Percentiles rank a stretch among this genome's conserved stretches.
These are phyloP conservation scores for Coprinopsis marcescibilis DNA, from an alignment of 768 basidiomycete species.

Conservation along the genomic window DNA sequence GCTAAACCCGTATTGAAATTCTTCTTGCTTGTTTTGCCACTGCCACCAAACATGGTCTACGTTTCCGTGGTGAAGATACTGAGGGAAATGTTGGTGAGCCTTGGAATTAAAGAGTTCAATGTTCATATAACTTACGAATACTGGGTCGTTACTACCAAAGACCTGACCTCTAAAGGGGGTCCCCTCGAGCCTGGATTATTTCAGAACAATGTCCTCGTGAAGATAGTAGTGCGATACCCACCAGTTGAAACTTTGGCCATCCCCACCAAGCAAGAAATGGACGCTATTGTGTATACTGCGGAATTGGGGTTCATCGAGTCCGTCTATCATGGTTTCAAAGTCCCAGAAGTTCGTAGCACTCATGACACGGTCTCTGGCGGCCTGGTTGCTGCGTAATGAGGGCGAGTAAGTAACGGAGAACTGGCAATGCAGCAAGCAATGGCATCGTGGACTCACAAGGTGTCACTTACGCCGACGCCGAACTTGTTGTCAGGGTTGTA, in stretches of 20 bases:
- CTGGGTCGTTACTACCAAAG: conserved; percentile 7
- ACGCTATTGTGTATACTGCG: conserved; percentile 10
- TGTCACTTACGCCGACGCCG: conserved; percentile 7
- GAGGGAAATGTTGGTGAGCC: not conserved
- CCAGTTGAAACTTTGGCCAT: conserved; percentile 11
- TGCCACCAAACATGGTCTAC: conserved; percentile 12
- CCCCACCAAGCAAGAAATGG: conserved; percentile 9
- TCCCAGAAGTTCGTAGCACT: conserved; percentile 5
- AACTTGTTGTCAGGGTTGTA: conserved; percentile 10
- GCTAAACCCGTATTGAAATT: conserved; percentile 5
- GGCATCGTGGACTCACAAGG: conserved; percentile 2
- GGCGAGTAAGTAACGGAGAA: not conserved
- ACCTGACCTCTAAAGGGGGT: conserved; percentile 7
- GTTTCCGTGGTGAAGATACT: conserved; percentile 11
- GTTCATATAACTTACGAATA: conserved; percentile 2
- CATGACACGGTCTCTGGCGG: conserved; percentile 5
- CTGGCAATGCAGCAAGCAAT: not conserved
- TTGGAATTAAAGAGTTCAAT: not conserved
- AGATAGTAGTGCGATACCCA: not conserved
- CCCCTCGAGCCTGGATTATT: conserved; percentile 5
- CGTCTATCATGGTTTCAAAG: conserved; percentile 10
- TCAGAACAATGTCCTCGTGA: not conserved
- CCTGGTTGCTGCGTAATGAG: conserved; percentile 1
- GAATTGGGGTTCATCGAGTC: conserved; percentile 7
- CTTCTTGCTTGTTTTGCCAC: conserved; percentile 9